Evolutionary conservation across 179 eudicot genomes (phyloP).

Genomic region (Drosera spatulata): DNA sequence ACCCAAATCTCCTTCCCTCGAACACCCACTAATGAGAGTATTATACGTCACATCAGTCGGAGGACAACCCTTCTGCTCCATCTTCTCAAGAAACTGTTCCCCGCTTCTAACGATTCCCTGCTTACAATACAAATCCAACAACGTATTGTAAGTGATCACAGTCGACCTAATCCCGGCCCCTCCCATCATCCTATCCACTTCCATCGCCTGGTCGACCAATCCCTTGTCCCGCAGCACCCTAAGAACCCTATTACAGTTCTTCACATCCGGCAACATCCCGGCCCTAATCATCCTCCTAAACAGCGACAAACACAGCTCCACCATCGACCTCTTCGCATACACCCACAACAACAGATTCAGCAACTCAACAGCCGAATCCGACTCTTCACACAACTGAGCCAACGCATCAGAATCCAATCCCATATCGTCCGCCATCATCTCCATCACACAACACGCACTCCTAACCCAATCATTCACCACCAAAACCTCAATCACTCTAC

Average conservation of each 20-base stretch:
- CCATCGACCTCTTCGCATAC: slow-evolving; percentile 24
- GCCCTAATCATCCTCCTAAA: slow-evolving; percentile 42
- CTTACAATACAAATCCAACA: slow-evolving; percentile 44
- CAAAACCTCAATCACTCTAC: slow-evolving; percentile 37
- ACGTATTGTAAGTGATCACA: slow-evolving; percentile 40
- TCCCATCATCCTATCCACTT: slow-evolving; percentile 26
- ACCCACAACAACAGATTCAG: slow-evolving; percentile 37
- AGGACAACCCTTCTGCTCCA: slow-evolving; percentile 30
- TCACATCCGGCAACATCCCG: slow-evolving; percentile 42
- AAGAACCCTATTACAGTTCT: slow-evolving; percentile 50
- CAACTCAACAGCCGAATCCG: slow-evolving; percentile 21
- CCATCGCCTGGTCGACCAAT: slow-evolving; percentile 20
- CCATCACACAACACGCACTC: slow-evolving; percentile 34
- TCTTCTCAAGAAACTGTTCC: slow-evolving; percentile 27
- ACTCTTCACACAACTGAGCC: slow-evolving; percentile 27
- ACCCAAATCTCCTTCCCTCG: slow-evolving; percentile 32
- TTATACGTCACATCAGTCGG: slow-evolving; percentile 49
- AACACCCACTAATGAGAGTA: slow-evolving; percentile 37
- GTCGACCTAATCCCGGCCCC: slow-evolving; percentile 30
- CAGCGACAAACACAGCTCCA: slow-evolving; percentile 20
- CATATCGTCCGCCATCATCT: slow-evolving; percentile 20
- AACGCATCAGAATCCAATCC: slow-evolving; percentile 17
- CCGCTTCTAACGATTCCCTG: slow-evolving; percentile 32
- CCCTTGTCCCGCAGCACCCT: slow-evolving; percentile 30
- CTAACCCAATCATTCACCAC: slow-evolving; percentile 21